Base-by-base conservation (phyloP, 352 stramenopile species). In the Globisporangium parvum region DNA sequence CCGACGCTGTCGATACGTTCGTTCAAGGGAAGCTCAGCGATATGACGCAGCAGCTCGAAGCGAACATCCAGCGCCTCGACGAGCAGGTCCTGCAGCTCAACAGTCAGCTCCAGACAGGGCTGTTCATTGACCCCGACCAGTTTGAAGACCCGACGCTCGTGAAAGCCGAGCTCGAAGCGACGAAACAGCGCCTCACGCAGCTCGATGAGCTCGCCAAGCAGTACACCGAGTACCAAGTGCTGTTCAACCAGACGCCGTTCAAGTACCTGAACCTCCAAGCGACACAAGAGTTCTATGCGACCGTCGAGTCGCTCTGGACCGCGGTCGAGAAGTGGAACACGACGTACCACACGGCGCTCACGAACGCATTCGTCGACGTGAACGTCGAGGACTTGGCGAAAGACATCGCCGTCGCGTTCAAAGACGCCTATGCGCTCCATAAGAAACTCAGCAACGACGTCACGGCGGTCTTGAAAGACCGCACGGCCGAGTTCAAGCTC, bases 371-470 rank as follows among this genome's bases (percentile, higher is more conserved):
- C 53, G 72, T 87, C 8, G 79, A 96, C 51, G 68, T 97, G 10
- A 88, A 97, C 39, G 85, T 87, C 2, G 90, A 97, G 58, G 82
- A 95, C 39, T 56, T 97, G 1, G 80, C 87, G 0, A 93, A 94
- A 37, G 88, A 97, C 3, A 85, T 96, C 6, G 81, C 75, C 0
- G 66, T 88, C 1, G 80, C 83, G 9, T 96, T 95, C 57, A 96
- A 96, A 46, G 85, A 97, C 21, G 86, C 89, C 1, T 96, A 94
- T 37, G 67, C 80, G 1, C 53, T 96, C 17, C 83, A 98, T 66
- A 98, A 97, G 61, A 95, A 96, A 57, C 70, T 98, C 17, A 95
- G 77, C 48, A 96, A 92, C 44, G 87, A 95, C 26, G 89, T 97
- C 2, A 96, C 88, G 6, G 76, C 80, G 6, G 67, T 93, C 15